Conservation (phyloP, 2,329 filamentous ascomycete genomes). For the Lachnellula willkommii region DNA sequence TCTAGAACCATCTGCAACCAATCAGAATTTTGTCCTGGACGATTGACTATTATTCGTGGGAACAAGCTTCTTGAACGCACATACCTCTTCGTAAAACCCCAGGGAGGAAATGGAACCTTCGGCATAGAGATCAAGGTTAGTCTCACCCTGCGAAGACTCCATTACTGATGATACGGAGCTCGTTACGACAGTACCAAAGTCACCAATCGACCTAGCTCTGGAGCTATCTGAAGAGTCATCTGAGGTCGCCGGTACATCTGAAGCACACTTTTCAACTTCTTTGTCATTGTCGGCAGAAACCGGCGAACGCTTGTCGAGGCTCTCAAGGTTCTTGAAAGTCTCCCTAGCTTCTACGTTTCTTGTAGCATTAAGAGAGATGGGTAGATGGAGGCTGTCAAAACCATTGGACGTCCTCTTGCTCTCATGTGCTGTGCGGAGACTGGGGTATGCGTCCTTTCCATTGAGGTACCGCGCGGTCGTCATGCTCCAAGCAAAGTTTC, state of each 20-base stretch:
- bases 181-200: not conserved
- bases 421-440: not conserved
- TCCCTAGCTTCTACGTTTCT: no score
- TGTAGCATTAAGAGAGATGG: no score
- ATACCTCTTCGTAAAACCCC: not conserved
- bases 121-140: not conserved
- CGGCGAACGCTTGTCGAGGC: no score
- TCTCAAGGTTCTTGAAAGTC: no score
- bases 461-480: not conserved
- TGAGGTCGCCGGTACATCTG: no score
- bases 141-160: not conserved
- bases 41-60: not conserved
- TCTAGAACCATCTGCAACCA: not conserved
- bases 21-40: not conserved
- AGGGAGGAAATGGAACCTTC: not conserved
- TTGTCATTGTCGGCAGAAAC: no score
- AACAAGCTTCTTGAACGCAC: not conserved
- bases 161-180: not conserved
- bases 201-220: no score
- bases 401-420: not conserved
- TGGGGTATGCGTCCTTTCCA: not conserved
- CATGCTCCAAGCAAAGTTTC: not conserved
- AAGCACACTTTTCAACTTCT: no score
- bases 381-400: not conserved
- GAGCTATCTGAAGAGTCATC: no score